Conservation (phyloP, 2,329 filamentous ascomycete species). For the Periconia sp. region DNA sequence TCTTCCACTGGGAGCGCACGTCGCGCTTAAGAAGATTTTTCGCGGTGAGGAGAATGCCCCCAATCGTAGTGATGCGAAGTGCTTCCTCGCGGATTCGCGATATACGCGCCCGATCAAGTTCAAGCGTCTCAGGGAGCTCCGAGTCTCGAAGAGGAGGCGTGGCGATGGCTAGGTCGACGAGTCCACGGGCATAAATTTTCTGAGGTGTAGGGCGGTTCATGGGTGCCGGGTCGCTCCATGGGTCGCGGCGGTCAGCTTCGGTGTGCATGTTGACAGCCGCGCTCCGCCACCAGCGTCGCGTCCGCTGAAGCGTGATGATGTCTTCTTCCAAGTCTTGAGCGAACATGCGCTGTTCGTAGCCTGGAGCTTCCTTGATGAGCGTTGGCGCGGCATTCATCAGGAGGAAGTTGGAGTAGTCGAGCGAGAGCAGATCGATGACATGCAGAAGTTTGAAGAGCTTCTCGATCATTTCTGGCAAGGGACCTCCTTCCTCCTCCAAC, state of each 20-base stretch:
- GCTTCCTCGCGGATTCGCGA: slow-evolving; percentile 62
- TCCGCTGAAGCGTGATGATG: slow-evolving; percentile 61
- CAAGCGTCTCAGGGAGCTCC: slow-evolving; percentile 74
- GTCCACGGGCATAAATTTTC: slow-evolving; percentile 76
- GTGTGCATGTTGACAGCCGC: slow-evolving; percentile 69
- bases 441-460: slow-evolving; percentile 76
- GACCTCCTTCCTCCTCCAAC: slow-evolving; percentile 53
- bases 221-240: slow-evolving; percentile 62
- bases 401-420: slow-evolving; percentile 84
- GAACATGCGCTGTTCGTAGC: slow-evolving; percentile 78
- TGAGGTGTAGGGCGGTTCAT: slow-evolving; percentile 69
- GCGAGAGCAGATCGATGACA: slow-evolving; percentile 77
- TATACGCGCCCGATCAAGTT: slow-evolving; percentile 71
- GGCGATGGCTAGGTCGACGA: slow-evolving; percentile 77
- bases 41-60: slow-evolving; percentile 76
- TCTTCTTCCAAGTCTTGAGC: slow-evolving; percentile 66
- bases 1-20: slow-evolving; percentile 78
- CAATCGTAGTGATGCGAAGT: slow-evolving; percentile 72
- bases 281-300: slow-evolving; percentile 69
- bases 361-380: slow-evolving; percentile 71
- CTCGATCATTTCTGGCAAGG: slow-evolving; percentile 71
- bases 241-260: slow-evolving; percentile 72
- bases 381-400: slow-evolving; percentile 73
- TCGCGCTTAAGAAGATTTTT: slow-evolving; percentile 86
- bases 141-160: slow-evolving; percentile 61